Evolutionary conservation across 129 eudicot species (phyloP), one percentile per base, ranked within the genome.

Genomic region (Ambrosia trifida): DNA sequence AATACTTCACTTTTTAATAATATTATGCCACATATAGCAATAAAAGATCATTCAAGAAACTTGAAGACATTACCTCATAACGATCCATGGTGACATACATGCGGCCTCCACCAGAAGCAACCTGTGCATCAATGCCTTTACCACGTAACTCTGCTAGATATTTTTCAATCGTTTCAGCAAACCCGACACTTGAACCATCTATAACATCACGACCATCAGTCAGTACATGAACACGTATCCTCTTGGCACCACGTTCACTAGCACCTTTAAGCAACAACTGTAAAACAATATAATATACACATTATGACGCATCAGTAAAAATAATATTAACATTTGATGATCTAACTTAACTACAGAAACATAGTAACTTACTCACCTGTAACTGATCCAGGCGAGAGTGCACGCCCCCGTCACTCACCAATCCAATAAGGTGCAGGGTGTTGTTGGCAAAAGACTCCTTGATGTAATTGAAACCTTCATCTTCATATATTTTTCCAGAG

Each of bases 81-180:
- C 98, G 88, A 58, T 93, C 98, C 98, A 93, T 93, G 40, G 98
- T 89, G 62, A 89, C 96, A 78, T 93, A 80, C 95, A 93, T 93
- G 49, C 98, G 91, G 31, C 96, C 98, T 10, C 96, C 98, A 82
- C 96, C 98, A 63, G 96, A 93, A 64, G 98, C 98, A 68, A 93
- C 76, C 76, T 77, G 78, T 0, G 96, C 96, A 87, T 89, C 98
- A 75, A 93, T 59, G 44, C 96, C 98, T 76, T 87, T 84, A 41
- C 67, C 82, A 60, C 96, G 88, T 33, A 93, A 64, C 40, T 85
- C 72, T 11, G 87, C 78, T 7, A 93, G 88, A 78, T 87, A 95
- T 24, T 87, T 85, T 64, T 93, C 96, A 60, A 93, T 92, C 18
- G 90, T 89, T 76, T 89, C 98, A 11, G 85, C 89, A 82, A 89